phyloP scores from a whole-genome alignment of 768 basidiomycete genomes.

The Sarcomyxa edulis region DNA sequence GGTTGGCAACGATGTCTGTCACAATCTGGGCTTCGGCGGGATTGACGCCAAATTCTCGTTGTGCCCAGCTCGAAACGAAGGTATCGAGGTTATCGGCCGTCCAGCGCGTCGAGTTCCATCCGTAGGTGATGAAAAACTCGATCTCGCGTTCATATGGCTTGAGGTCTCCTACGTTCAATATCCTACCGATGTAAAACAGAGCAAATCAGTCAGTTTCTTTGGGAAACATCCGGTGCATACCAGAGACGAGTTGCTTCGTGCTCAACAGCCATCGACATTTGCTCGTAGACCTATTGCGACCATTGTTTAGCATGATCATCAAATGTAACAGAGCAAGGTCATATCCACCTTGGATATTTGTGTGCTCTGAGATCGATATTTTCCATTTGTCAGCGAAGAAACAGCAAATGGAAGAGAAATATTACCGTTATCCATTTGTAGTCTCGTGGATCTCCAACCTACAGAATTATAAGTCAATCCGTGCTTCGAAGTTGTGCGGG shows the following conservation, averaged over 20 bases:
- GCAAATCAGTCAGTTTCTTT: no score
- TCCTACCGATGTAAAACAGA: no score
- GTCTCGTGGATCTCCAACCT: slow-evolving; percentile 61
- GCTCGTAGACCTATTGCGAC: slow-evolving; percentile 47
- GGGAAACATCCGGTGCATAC: no score
- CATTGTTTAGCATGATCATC: no score
- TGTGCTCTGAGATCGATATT: slow-evolving; percentile 29
- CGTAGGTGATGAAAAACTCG: slow-evolving; percentile 63
- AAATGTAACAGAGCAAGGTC: no score
- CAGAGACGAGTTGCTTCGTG: slow-evolving; percentile 56
- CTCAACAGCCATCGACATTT: slow-evolving; percentile 61
- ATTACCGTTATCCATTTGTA: slow-evolving; percentile 69
- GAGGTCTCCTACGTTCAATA: slow-evolving; percentile 72
- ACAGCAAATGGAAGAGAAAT: slow-evolving; percentile 2
- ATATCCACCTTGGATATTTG: slow-evolving; percentile 43
- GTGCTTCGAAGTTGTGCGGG: not conserved
- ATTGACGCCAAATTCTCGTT: slow-evolving; percentile 55
- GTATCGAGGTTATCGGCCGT: slow-evolving; percentile 43
- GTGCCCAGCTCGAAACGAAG: slow-evolving; percentile 55
- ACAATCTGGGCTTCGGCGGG: slow-evolving; percentile 34
- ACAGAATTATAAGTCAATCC: slow-evolving; percentile 1
- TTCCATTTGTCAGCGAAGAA: no score
- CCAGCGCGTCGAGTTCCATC: slow-evolving; percentile 57
- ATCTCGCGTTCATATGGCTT: slow-evolving; percentile 70
- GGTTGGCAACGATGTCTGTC: slow-evolving; percentile 47